Evolutionary conservation across 352 stramenopile genomes (phyloP).

Genomic region (Pythium grandisporangium): DNA sequence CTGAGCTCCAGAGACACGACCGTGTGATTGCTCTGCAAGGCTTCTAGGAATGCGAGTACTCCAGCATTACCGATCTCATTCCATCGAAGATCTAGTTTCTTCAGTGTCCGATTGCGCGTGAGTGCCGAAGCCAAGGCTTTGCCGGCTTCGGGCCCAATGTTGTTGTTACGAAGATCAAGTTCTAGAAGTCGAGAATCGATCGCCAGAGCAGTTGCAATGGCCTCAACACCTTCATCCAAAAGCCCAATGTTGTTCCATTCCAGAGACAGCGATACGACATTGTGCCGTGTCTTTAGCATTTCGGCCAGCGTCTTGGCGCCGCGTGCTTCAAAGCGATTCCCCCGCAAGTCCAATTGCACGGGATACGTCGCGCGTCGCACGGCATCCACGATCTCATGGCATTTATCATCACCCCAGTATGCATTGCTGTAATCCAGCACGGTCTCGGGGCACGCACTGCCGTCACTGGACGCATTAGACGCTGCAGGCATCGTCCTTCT

Average conservation of each 20-base stretch:
- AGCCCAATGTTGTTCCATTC: slow-evolving; percentile 84
- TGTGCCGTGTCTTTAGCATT: slow-evolving; percentile 40
- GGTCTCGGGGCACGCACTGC: slow-evolving; percentile 2
- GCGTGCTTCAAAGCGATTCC: slow-evolving; percentile 65
- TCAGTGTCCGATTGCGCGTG: slow-evolving; percentile 46
- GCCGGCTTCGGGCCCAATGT: slow-evolving; percentile 62
- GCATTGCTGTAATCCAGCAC: slow-evolving; percentile 68
- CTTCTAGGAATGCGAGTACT: slow-evolving; percentile 56
- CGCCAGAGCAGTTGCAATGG: slow-evolving; percentile 47
- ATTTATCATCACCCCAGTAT: slow-evolving; percentile 66
- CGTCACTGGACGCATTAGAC: too few species aligned
- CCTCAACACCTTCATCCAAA: slow-evolving; percentile 57
- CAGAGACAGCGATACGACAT: slow-evolving; percentile 47
- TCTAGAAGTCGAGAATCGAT: slow-evolving; percentile 49
- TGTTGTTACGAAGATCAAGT: slow-evolving; percentile 83
- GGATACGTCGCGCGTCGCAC: slow-evolving; percentile 26
- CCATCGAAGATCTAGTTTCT: slow-evolving; percentile 71
- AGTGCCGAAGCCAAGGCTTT: slow-evolving; percentile 50
- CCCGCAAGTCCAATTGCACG: slow-evolving; percentile 49
- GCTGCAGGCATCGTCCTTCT: too few species aligned
- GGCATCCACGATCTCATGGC: slow-evolving; percentile 35
- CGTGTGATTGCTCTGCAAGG: slow-evolving; percentile 60
- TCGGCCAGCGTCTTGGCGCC: slow-evolving; percentile 41
- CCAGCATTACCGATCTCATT: slow-evolving; percentile 75
- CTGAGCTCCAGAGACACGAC: slow-evolving; percentile 53